phyloP scores from a whole-genome alignment of 192 early-diverging fungal species.

The Oehlia diaphana region DNA sequence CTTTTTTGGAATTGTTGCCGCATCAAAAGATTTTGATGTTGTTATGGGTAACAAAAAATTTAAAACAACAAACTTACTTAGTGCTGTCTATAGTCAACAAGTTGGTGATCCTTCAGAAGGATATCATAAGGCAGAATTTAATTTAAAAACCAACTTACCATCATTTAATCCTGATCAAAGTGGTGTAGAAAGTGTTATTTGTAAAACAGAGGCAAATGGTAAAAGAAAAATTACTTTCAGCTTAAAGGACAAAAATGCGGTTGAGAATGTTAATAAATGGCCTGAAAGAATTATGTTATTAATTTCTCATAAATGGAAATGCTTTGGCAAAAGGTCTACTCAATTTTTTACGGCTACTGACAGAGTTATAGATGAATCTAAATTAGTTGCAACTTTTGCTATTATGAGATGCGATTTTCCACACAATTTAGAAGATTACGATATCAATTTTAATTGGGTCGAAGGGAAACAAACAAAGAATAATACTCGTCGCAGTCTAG shows the following conservation, averaged over 20 bases:
- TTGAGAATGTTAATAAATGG: neutral
- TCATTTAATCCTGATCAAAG: slow-evolving; percentile 23
- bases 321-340: slow-evolving; percentile 3
- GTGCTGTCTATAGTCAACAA: neutral
- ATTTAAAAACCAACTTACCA: neutral
- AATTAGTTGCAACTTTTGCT: too few species aligned
- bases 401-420: too few species aligned
- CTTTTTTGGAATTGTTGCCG: too few species aligned
- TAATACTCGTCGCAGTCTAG: neutral
- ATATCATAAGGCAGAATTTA: neutral
- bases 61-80: too few species aligned
- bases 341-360: slow-evolving; percentile 9
- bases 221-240: neutral
- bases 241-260: neutral
- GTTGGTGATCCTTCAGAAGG: too few species aligned
- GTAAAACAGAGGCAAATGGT: neutral
- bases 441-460: neutral
- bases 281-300: slow-evolving; percentile 8
- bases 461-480: neutral
- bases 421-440: neutral
- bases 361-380: neutral
- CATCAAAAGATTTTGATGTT: too few species aligned
- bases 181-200: neutral
- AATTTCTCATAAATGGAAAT: slow-evolving; percentile 8
- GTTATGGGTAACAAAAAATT: too few species aligned